phyloP scores from a whole-genome alignment of 257 asterid species.

The Gentiana straminea region DNA sequence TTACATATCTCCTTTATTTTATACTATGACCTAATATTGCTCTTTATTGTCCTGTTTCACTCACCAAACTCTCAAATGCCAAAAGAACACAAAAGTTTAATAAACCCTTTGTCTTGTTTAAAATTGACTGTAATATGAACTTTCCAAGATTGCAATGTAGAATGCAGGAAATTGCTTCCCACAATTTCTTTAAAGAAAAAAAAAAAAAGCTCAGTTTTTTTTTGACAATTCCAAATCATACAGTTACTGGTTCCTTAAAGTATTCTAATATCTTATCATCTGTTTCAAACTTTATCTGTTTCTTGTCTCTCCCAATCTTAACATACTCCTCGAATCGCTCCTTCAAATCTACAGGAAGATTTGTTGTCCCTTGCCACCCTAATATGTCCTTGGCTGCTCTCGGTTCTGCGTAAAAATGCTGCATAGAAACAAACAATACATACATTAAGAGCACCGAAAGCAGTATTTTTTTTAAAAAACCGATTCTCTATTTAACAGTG shows the following conservation, averaged over 20 bases:
- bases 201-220: not conserved
- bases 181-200: not conserved
- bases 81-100: no score
- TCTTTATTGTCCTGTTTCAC: no score
- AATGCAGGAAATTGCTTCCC: slow-evolving; percentile 1
- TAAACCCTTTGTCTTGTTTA: no score
- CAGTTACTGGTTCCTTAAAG: slow-evolving; percentile 66
- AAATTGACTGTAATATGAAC: no score
- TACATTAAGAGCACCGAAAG: no score
- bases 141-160: no score
- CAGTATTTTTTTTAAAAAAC: no score
- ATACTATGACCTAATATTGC: no score
- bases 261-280: slow-evolving; percentile 89
- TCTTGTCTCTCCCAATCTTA: slow-evolving; percentile 93
- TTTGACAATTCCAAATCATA: slow-evolving; percentile 13
- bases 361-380: slow-evolving; percentile 73
- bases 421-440: slow-evolving; percentile 18
- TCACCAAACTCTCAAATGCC: no score
- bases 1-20: no score
- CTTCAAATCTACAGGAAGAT: slow-evolving; percentile 73
- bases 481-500: no score
- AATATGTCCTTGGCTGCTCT: slow-evolving; percentile 88
- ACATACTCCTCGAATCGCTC: slow-evolving; percentile 75
- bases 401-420: slow-evolving; percentile 94
- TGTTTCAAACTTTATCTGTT: slow-evolving; percentile 52